Percentiles rank a stretch among this genome's conserved stretches.
Conservation (phyloP, 1,139 yeast genomes). For the Candida tunisiensis region DNA sequence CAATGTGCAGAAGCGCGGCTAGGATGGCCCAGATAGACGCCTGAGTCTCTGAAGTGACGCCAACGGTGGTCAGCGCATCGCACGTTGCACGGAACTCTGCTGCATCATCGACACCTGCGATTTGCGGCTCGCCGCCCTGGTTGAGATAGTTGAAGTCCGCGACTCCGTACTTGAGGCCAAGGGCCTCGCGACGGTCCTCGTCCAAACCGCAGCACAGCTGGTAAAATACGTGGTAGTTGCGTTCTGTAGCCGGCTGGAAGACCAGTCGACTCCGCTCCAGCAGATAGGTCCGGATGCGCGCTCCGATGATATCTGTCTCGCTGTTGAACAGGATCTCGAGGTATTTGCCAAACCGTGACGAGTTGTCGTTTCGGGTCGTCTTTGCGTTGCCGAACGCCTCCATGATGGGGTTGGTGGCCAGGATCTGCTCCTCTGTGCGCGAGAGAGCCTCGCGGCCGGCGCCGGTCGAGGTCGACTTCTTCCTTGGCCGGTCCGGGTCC, state of each 20-base stretch:
- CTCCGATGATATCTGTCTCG: constrained; percentile 72
- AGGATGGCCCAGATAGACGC: constrained; percentile 56
- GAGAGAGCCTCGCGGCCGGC: constrained; percentile 42
- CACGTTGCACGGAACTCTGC: constrained; percentile 60
- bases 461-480: constrained; percentile 3
- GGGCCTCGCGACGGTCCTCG: constrained; percentile 36
- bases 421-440: constrained; percentile 81
- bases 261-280: constrained; percentile 90
- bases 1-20: constrained; percentile 84
- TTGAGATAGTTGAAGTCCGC: constrained; percentile 68
- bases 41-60: constrained; percentile 46
- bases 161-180: constrained; percentile 40
- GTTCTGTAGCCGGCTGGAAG: constrained; percentile 75
- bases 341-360: constrained; percentile 94
- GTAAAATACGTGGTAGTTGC: constrained; percentile 92
- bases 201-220: constrained; percentile 73
- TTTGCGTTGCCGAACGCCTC: constrained; percentile 98
- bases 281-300: constrained; percentile 80
- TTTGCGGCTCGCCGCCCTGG: constrained; percentile 70
- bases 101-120: constrained; percentile 69
- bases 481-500: constrained; percentile 29
- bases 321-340: constrained; percentile 76
- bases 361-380: constrained; percentile 92
- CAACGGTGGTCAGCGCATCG: constrained; percentile 65
- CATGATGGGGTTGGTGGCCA: constrained; percentile 97